Conservation (phyloP, 1,284 basidiomycete species). For the Rhodotorula sp. region DNA sequence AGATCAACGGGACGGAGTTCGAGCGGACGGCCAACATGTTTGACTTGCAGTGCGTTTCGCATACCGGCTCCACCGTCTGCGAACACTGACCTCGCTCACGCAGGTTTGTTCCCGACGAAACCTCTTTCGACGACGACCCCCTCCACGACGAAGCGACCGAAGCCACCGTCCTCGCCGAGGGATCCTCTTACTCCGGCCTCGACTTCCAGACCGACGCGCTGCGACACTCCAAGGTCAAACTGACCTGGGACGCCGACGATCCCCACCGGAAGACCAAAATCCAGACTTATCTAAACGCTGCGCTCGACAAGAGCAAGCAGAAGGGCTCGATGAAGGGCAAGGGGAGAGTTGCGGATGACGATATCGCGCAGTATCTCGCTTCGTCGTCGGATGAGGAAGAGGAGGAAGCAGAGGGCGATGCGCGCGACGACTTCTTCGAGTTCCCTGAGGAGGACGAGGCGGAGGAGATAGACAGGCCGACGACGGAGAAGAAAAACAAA, state of each 20-base stretch:
- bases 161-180: slow-evolving; percentile 63
- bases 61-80: background rate
- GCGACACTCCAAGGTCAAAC: slow-evolving; percentile 95
- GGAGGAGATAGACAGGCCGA: slow-evolving; percentile 12
- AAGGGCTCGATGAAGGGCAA: slow-evolving; percentile 48
- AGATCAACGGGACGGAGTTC: slow-evolving; percentile 92
- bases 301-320: slow-evolving; percentile 34
- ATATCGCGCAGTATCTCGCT: slow-evolving; percentile 81
- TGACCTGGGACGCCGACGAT: slow-evolving; percentile 99
- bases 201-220: slow-evolving; percentile 95
- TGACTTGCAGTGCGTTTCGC: slow-evolving; percentile 61
- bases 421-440: slow-evolving; percentile 48
- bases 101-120: slow-evolving; percentile 88
- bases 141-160: slow-evolving; percentile 54
- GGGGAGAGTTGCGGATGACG: slow-evolving; percentile 82
- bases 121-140: slow-evolving; percentile 80
- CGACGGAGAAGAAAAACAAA: slow-evolving; percentile 18
- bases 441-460: slow-evolving; percentile 33
- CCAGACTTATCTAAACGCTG: slow-evolving; percentile 44
- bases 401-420: slow-evolving; percentile 46
- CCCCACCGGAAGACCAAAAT: slow-evolving; percentile 65
- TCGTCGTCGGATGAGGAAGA: slow-evolving; percentile 61
- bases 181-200: slow-evolving; percentile 69
- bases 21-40: slow-evolving; percentile 96
- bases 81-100: background rate